phyloP scores from a whole-genome alignment of 1,284 basidiomycete genomes.

The Agroathelia rolfsii region DNA sequence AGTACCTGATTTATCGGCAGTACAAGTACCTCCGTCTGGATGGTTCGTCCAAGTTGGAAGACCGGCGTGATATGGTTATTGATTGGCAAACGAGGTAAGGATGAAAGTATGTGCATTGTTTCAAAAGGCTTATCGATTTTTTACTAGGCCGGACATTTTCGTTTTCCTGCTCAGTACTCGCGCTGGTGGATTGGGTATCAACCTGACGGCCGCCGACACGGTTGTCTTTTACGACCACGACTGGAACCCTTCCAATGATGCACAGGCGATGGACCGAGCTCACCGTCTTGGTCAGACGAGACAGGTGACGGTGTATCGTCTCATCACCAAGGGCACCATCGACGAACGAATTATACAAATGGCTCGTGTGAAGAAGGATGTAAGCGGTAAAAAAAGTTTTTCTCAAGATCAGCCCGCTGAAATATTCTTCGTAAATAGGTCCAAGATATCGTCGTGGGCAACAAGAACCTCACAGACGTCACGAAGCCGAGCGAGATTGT shows the following conservation, averaged over 20 bases:
- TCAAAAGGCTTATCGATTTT: constrained; percentile 6
- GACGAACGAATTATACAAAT: constrained; percentile 96
- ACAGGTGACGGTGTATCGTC: constrained; percentile 86
- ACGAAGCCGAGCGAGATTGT: constrained; percentile 97
- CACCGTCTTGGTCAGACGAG: constrained; percentile 96
- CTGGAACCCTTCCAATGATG: constrained; percentile 89
- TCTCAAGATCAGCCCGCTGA: not conserved
- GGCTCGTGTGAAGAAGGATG: constrained; percentile 92
- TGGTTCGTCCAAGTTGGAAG: constrained; percentile 91
- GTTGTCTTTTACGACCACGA: constrained; percentile 95
- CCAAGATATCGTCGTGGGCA: constrained; percentile 98
- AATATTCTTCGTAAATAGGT: constrained; percentile 40
- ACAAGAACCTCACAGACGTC: constrained; percentile 87
- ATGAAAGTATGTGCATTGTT: no score
- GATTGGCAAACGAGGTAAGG: constrained; percentile 96
- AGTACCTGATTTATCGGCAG: constrained; percentile 95
- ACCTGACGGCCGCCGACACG: constrained; percentile 85
- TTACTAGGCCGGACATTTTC: constrained; percentile 80
- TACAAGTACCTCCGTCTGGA: constrained; percentile 97
- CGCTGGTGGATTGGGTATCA: constrained; percentile 90
- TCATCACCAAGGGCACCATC: constrained; percentile 89
- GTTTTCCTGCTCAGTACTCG: constrained; percentile 95
- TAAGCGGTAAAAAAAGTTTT: constrained; percentile 29
- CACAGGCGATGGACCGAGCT: constrained; percentile 94
- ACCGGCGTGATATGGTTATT: constrained; percentile 97